Percentiles rank a stretch among this genome's conserved stretches.
Evolutionary conservation across 495 filamentous ascomycete species (phyloP).

Genomic region (Aspergillus cristatus): DNA sequence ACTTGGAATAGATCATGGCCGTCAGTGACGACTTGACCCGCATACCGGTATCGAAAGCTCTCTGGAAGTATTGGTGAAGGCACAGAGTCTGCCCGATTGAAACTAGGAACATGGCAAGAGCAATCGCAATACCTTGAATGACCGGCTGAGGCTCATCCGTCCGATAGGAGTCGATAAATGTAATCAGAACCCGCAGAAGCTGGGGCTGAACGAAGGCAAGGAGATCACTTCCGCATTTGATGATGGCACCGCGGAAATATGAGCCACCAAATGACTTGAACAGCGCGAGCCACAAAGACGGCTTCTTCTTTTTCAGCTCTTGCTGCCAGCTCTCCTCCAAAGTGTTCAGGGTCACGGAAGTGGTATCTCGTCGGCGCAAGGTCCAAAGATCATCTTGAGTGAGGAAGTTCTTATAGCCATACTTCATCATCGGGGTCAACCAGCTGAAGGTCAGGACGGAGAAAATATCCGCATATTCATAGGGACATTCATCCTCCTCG

Average conservation of each 20-base stretch:
- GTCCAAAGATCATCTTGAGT: slow-evolving; percentile 98
- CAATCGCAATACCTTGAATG: slow-evolving; percentile 77
- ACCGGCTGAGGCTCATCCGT: slow-evolving; percentile 60
- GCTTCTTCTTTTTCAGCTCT: slow-evolving; percentile 60
- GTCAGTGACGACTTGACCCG: slow-evolving; percentile 84
- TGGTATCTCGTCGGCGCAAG: slow-evolving; percentile 70
- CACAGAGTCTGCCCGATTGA: slow-evolving; percentile 73
- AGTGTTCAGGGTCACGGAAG: slow-evolving; percentile 51
- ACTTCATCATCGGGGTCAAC: slow-evolving; percentile 98
- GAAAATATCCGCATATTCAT: slow-evolving; percentile 90
- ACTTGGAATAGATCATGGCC: slow-evolving; percentile 86
- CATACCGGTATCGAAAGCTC: slow-evolving; percentile 93
- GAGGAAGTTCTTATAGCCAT: slow-evolving; percentile 83
- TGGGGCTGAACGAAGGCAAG: slow-evolving; percentile 89
- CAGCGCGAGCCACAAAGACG: slow-evolving; percentile 87
- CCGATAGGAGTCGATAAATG: slow-evolving; percentile 75
- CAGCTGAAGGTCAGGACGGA: slow-evolving; percentile 91
- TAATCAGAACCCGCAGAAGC: slow-evolving; percentile 73
- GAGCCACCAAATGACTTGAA: slow-evolving; percentile 78
- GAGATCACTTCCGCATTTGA: slow-evolving; percentile 77
- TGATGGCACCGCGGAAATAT: slow-evolving; percentile 67
- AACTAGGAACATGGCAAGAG: slow-evolving; percentile 83
- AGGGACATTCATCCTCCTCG: slow-evolving; percentile 88
- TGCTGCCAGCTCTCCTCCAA: slow-evolving; percentile 71
- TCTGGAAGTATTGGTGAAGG: slow-evolving; percentile 93